Evolutionary conservation across 371 early-diverging fungal species (phyloP).

Genomic region (Nosema muscidifuracis): DNA sequence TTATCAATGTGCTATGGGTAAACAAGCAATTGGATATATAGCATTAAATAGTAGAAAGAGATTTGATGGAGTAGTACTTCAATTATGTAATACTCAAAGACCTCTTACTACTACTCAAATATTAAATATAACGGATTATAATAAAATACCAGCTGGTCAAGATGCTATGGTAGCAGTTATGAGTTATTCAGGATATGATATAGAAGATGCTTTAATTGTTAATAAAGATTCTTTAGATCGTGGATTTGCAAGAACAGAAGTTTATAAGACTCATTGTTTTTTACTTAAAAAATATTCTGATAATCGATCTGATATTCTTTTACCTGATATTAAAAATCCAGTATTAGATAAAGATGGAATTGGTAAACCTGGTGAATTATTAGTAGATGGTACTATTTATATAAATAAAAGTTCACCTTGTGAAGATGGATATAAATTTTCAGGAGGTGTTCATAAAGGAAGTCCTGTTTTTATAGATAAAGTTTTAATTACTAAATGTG

Average conservation of each 20-base stretch:
- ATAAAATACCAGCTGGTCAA: constrained; percentile 94
- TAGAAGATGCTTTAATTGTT: constrained; percentile 96
- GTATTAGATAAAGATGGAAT: constrained; percentile 71
- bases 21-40: constrained; percentile 96
- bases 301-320: constrained; percentile 74
- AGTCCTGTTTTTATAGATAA: constrained; percentile 63
- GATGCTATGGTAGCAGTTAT: constrained; percentile 98
- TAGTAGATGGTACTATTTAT: constrained; percentile 69
- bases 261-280: constrained; percentile 74
- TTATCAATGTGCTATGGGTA: constrained; percentile 99
- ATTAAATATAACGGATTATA: constrained; percentile 89
- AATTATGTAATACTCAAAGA: constrained; percentile 90
- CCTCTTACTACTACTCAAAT: constrained; percentile 95
- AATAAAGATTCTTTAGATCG: constrained; percentile 93
- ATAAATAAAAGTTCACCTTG: constrained; percentile 78
- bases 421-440: constrained; percentile 64
- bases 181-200: constrained; percentile 97
- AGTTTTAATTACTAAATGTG: constrained; percentile 80
- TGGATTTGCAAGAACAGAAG: constrained; percentile 92
- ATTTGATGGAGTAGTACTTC: constrained; percentile 86
- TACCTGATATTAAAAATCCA: constrained; percentile 63
- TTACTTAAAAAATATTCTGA: constrained; percentile 75
- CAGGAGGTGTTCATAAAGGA: constrained; percentile 65
- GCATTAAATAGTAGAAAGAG: constrained; percentile 85
- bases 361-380: constrained; percentile 73